Evolutionary conservation across 2,329 filamentous ascomycete species (phyloP).

Genomic region (Trichoderma hamatum): DNA sequence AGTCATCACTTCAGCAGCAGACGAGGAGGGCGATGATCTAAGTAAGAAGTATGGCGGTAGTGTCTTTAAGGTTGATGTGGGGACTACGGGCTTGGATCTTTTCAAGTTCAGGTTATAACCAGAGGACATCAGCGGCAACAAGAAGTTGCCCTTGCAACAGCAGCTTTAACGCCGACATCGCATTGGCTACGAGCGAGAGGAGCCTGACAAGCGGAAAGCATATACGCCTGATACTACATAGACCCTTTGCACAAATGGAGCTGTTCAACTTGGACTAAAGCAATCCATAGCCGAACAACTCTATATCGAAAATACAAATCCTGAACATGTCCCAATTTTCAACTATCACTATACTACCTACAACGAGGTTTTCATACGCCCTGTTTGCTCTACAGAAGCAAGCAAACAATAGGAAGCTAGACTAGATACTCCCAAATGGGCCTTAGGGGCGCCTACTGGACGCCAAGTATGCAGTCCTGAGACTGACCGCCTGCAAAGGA

Average conservation of each 20-base stretch:
- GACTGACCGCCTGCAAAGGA: constrained; percentile 1
- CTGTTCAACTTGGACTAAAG: background rate
- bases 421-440: background rate
- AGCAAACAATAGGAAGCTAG: background rate
- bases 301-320: background rate
- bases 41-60: constrained; percentile 69
- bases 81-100: constrained; percentile 64
- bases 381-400: background rate
- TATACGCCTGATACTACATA: background rate
- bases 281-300: background rate
- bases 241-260: background rate
- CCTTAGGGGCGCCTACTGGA: background rate
- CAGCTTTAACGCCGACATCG: background rate
- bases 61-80: constrained; percentile 77
- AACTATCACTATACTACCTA: background rate
- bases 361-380: background rate
- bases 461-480: constrained; percentile 14
- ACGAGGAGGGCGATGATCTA: constrained; percentile 66
- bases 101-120: constrained; percentile 63
- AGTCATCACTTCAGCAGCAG: constrained; percentile 75
- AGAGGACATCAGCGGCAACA: background rate
- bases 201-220: background rate
- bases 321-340: background rate
- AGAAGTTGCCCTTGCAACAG: background rate
- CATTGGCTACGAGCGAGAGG: background rate